Base-by-base conservation (phyloP, 805 yeast species). In the Metschnikowia baotianmanensis region DNA sequence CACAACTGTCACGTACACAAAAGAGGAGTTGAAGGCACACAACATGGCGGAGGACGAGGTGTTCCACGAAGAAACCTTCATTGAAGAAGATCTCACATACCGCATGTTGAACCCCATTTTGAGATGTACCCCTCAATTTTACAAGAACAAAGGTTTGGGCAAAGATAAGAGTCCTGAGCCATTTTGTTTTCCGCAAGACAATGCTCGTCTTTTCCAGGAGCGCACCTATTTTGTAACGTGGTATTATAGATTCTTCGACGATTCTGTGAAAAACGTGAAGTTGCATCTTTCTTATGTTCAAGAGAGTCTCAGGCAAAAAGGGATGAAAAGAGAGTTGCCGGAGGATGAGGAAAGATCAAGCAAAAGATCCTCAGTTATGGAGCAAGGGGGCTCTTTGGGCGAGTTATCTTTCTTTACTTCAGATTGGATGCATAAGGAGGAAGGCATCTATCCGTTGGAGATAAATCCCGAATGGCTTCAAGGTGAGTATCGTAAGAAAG, bases 91-190 rank as follows among this genome's bases (percentile, higher is more conserved):
- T 59, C 72, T 73, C n/a, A 78, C 86, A 0, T 83, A 86, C 54
- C 82, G 79, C 20, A 65, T 74, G 15, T 68, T 88, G 58, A 85
- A 82, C 56, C 96, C 96, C 0, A 60, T 88, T 35, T 74, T 86
- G 55, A 74, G 96, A 63, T 88, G 96, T 65, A 85, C 89, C 4
- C 96, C 96, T 2, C 83, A 83, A 39, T 63, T 76, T 34, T 88
- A 85, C 58, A 72, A 67, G 54, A 74, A 71, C 50, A 83, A 81
- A 56, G 91, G 90, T 7, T 44, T 69, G 26, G 82, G 80, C 22
- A 78, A 79, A 50, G 70, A 69, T 46, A 58, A 63, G 13, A 53
- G 66, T 1, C 76, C 88, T 28, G 93, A 71, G 37, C 96, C 96
- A n/a, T 86, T 87, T 61, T 88, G 96, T 61, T 76, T 86, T 16